A percentile compares a stretch with the other conserved stretches of the same genome.
Conservation (phyloP, 352 stramenopile genomes). For the Phytophthora tentaculata region DNA sequence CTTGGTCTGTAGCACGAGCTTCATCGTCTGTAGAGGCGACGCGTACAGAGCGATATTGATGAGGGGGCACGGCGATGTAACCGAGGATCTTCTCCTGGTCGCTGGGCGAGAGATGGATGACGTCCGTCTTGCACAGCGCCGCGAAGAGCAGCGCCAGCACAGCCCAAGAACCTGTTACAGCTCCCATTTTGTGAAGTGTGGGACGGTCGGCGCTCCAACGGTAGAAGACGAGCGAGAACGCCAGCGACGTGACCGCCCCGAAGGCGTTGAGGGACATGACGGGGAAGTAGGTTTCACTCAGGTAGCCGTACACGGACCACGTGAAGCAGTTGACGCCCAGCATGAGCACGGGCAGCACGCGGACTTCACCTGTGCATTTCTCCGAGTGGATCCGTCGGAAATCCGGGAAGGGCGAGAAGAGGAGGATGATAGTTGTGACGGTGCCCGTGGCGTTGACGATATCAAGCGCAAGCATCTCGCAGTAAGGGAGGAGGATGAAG, state of each 20-base stretch:
- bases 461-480: constrained; percentile 25
- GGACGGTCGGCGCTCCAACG: constrained; percentile 29
- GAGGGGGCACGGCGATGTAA: constrained; percentile 32
- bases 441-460: constrained; percentile 30
- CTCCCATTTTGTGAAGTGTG: constrained; percentile 26
- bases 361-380: constrained; percentile 37
- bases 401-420: constrained; percentile 39
- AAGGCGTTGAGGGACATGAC: constrained; percentile 41
- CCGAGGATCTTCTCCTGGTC: constrained; percentile 38
- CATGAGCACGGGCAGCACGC: constrained; percentile 37
- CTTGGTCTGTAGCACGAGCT: constrained; percentile 37
- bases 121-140: constrained; percentile 23
- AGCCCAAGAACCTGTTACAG: not conserved
- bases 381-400: constrained; percentile 40
- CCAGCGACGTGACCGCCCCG: constrained; percentile 33
- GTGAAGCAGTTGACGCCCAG: constrained; percentile 42
- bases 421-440: constrained; percentile 32
- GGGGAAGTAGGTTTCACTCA: constrained; percentile 35
- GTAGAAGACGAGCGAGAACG: constrained; percentile 40
- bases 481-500: not conserved
- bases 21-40: constrained; percentile 38
- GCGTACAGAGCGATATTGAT: constrained; percentile 40
- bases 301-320: constrained; percentile 37
- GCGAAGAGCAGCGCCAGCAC: constrained; percentile 24
- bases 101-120: constrained; percentile 14